Percentiles rank a stretch among this genome's conserved stretches.
Evolutionary conservation across 2,329 filamentous ascomycete species (phyloP).

Genomic region (Aspergillus clavatus): DNA sequence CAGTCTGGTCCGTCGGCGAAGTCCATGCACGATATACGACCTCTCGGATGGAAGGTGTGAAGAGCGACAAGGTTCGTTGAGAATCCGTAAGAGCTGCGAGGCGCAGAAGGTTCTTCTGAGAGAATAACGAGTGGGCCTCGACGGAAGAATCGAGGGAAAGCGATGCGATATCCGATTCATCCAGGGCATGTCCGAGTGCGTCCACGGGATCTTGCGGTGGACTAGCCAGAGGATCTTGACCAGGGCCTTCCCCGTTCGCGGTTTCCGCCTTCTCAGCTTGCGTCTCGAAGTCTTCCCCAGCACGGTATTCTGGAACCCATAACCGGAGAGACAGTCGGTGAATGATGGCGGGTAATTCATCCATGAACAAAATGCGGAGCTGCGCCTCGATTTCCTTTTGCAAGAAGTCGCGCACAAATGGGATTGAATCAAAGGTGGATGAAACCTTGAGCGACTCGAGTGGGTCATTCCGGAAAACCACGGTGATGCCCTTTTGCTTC

Average conservation of each 20-base stretch:
- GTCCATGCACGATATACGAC: slow-evolving; percentile 92
- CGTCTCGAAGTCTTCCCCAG: slow-evolving; percentile 57
- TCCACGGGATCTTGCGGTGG: slow-evolving; percentile 80
- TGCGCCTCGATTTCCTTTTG: slow-evolving; percentile 95
- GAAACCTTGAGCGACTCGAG: slow-evolving; percentile 97
- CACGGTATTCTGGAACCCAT: slow-evolving; percentile 82
- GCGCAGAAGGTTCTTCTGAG: slow-evolving; percentile 85
- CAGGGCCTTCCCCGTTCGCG: slow-evolving; percentile 52
- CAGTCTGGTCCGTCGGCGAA: slow-evolving; percentile 65
- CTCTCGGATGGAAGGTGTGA: slow-evolving; percentile 85
- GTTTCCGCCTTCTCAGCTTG: slow-evolving; percentile 42
- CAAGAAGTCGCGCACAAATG: slow-evolving; percentile 94
- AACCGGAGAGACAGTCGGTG: slow-evolving; percentile 83
- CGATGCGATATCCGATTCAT: slow-evolving; percentile 68
- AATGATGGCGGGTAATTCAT: slow-evolving; percentile 93
- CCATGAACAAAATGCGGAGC: slow-evolving; percentile 91
- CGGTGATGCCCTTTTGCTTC: slow-evolving; percentile 89
- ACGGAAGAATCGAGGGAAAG: slow-evolving; percentile 73
- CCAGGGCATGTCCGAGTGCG: slow-evolving; percentile 69
- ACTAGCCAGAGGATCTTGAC: slow-evolving; percentile 74
- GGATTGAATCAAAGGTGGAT: slow-evolving; percentile 97
- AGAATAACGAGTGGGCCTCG: slow-evolving; percentile 86
- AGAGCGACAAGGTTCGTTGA: slow-evolving; percentile 83
- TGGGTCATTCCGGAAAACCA: slow-evolving; percentile 97
- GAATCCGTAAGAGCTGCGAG: slow-evolving; percentile 80